Percentiles rank a stretch among this genome's conserved stretches.
These are phyloP conservation scores for Terana coerulea DNA, from an alignment of 768 basidiomycete genomes.

Conservation along the genomic window DNA sequence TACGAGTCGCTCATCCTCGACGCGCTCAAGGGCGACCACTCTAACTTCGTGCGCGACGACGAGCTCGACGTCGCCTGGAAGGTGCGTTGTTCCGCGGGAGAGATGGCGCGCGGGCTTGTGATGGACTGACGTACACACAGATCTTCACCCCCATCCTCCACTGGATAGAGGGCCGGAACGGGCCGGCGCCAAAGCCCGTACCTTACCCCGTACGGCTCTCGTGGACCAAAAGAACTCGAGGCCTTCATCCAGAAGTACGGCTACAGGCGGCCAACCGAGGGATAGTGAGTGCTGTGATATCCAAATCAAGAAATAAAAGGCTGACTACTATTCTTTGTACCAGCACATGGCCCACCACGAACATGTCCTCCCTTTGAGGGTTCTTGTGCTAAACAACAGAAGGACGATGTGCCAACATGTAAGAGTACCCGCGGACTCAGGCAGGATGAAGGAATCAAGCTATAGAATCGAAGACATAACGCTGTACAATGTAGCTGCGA, in stretches of 20 bases:
- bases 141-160: constrained; percentile 94
- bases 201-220: constrained; percentile 90
- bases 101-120: neutral
- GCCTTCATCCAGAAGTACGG: constrained; percentile 73
- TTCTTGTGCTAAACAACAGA: neutral
- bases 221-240: constrained; percentile 87
- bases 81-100: constrained; percentile 40
- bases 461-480: constrained; percentile 1
- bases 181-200: constrained; percentile 63
- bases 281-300: constrained; percentile 60
- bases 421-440: neutral
- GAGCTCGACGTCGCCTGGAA: constrained; percentile 98
- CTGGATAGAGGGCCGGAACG: constrained; percentile 86
- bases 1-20: constrained; percentile 96
- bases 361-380: constrained; percentile 36
- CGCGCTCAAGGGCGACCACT: constrained; percentile 96
- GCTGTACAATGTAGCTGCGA: constrained; percentile 3
- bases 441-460: constrained; percentile 3
- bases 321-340: neutral
- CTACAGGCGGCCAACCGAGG: constrained; percentile 60
- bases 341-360: constrained; percentile 75
- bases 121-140: constrained; percentile 32
- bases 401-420: neutral
- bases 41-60: constrained; percentile 97
- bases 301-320: neutral